Evolutionary conservation across 306 rosid genomes (phyloP), one percentile per base, ranked within the genome.

Genomic region (Arachis stenosperma): DNA sequence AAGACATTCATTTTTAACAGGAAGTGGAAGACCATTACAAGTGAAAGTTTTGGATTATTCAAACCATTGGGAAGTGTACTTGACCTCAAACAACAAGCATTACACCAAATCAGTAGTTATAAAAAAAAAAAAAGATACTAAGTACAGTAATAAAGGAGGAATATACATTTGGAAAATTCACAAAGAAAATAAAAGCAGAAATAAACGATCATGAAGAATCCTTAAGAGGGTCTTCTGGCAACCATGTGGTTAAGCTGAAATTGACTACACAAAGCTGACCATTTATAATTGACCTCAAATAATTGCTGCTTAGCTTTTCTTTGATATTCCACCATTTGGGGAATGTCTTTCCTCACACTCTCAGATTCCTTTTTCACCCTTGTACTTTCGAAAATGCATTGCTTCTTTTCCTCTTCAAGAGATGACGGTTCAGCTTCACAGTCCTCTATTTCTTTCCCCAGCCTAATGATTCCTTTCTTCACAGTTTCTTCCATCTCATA

Each of bases 381-480:
- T 44, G 6, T n/a, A 6, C 52, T 53, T 53, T 71, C 81, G 37
- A 17, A 73, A 67, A 46, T 30, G 37, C 61, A 67, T 22, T 72
- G 66, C 14, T 60, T 74, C 40, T 60, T 65, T 59, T 52, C 75
- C 71, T 71, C 75, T 8, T 75, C 7, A 52, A 75, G 74, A 58
- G 13, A 62, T 10, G 43, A 69, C 13, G 69, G n/a, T 3, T 15
- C 81, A 54, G 5, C 66, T 67, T 52, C 67, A 15, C 22, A 29
- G 8, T 67, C 75, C 57, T 27, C 14, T 3, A 72, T 59, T 78
- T 71, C 68, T 47, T 70, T 56, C 46, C 48, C 41, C 71, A 79
- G 52, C 30, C 62, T 30, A 53, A 1, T 65, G 6, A 73, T 59
- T 2, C 5, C 33, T 52, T 30, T 52, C 66, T 60, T 73, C 57